A percentile compares a stretch with the other conserved stretches of the same genome.
phyloP scores from a whole-genome alignment of 2,329 filamentous ascomycete species.

The Sporothrix brasiliensis region DNA sequence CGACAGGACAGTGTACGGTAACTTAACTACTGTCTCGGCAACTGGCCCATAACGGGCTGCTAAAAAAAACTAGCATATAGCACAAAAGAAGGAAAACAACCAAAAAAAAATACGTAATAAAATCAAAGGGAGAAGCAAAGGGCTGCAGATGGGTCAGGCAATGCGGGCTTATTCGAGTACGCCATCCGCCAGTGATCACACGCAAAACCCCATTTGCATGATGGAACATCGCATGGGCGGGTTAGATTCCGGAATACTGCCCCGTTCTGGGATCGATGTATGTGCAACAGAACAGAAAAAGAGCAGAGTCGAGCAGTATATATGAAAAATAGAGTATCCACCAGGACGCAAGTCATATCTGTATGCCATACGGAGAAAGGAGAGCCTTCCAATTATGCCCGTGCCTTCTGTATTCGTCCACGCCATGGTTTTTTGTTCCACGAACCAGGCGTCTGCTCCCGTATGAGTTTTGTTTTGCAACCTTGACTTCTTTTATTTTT shows the following conservation, averaged over 20 bases:
- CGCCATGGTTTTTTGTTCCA: not conserved
- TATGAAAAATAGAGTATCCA: too few relatives aligned
- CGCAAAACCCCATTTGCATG: not conserved
- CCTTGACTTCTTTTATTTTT: not conserved
- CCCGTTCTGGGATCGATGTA: not conserved
- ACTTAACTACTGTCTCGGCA: not conserved
- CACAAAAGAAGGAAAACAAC: not conserved
- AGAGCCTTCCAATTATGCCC: not conserved
- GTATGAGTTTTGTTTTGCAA: not conserved
- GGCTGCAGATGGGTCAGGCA: not conserved
- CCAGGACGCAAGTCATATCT: too few relatives aligned
- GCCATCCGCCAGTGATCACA: not conserved
- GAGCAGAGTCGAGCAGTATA: too few relatives aligned
- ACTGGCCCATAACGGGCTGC: not conserved
- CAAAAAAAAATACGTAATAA: slow-evolving; percentile 5
- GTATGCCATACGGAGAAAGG: not conserved
- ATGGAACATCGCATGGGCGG: not conserved
- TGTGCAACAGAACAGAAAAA: not conserved
- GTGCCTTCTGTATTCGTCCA: not conserved
- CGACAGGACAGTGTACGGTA: too few relatives aligned
- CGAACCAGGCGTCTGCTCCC: slow-evolving; percentile 2
- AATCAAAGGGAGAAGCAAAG: not conserved
- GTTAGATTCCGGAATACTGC: not conserved
- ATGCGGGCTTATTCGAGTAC: not conserved
- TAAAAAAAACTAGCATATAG: not conserved